Evolutionary conservation across 306 rosid genomes (phyloP), one percentile per base, ranked within the genome.

Genomic region (Rosa rugosa): DNA sequence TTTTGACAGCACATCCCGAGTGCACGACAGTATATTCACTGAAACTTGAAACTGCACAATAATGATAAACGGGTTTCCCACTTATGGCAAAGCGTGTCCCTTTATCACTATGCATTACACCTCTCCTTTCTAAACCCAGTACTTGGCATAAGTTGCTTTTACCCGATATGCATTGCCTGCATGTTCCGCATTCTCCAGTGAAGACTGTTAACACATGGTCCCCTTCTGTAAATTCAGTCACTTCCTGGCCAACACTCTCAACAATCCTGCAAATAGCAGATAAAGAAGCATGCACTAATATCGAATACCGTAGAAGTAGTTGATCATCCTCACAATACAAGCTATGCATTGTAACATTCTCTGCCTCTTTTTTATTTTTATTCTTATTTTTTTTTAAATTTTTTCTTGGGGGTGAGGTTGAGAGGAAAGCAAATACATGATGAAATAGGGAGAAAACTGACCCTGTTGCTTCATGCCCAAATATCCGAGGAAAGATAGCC

Each of bases 401-500:
- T 73, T 45, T 47, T 49, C n/a, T 4, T 31, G 1, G 47, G 42
- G 71, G 17, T 47, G 53, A 12, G 53, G 17, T 47, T 16, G 53
- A 53, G 38, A 40, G 31, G 77, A 60, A 78, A 5, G 34, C 63
- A 70, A 78, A 18, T 25, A 53, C 31, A n/a, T 46, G 77, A 77
- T 57, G 46, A 51, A 78, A 25, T 42, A 40, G 66, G 64, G 11
- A 51, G 71, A 76, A 6, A 13, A 56, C 60, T 78, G 88, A 92
- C 99, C 99, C 99, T 18, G 99, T 89, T 81, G 92, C 97, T 88
- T 94, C 99, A 72, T 92, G 99, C 79, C 99, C 99, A 83, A 94
- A 92, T 80, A 94, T 91, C 73, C 97, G 97, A 83, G 99, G 99
- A 85, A 94, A 94, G 65, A 94, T 91, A 79, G 89, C 80, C 97